Conservation (phyloP, 2,329 filamentous ascomycete genomes). For the Alternaria novae-zelandiae region DNA sequence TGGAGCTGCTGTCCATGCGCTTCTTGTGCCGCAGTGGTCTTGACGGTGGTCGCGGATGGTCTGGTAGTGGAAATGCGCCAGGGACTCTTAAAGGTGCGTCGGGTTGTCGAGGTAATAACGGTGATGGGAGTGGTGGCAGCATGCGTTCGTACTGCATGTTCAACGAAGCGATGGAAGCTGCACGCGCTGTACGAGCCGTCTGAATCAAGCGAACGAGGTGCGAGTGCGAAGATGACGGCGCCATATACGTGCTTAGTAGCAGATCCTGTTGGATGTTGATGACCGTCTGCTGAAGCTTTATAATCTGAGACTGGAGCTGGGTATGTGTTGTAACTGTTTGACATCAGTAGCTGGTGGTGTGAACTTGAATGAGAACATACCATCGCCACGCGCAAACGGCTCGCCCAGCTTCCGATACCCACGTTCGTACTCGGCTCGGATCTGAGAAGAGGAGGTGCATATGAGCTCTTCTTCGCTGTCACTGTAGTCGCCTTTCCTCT, state of each 20-base stretch:
- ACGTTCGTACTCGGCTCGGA: slow-evolving; percentile 37
- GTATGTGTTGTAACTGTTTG: slow-evolving; percentile 33
- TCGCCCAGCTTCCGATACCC: slow-evolving; percentile 39
- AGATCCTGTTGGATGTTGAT: slow-evolving; percentile 39
- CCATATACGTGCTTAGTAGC: slow-evolving; percentile 27
- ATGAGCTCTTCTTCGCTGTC: slow-evolving; percentile 42
- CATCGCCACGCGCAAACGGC: slow-evolving; percentile 39
- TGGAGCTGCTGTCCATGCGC: slow-evolving; percentile 10
- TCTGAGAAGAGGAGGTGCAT: slow-evolving; percentile 27
- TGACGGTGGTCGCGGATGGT: slow-evolving; percentile 8
- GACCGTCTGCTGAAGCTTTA: slow-evolving; percentile 38
- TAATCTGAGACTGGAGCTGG: slow-evolving; percentile 43
- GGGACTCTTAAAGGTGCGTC: slow-evolving; percentile 19
- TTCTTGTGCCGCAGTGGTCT: slow-evolving; percentile 10
- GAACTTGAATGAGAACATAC: slow-evolving; percentile 18
- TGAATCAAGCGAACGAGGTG: slow-evolving; percentile 38
- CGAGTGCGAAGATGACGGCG: slow-evolving; percentile 31
- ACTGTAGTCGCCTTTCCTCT: slow-evolving; percentile 21
- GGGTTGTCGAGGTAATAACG: slow-evolving; percentile 4
- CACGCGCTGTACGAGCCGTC: slow-evolving; percentile 34
- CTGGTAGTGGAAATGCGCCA: slow-evolving; percentile 22
- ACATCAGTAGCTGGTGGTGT: slow-evolving; percentile 5
- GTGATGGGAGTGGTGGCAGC: background rate
- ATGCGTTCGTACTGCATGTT: slow-evolving; percentile 39
- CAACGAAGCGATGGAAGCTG: slow-evolving; percentile 37